These are phyloP conservation scores for Chrysoporthe deuterocubensis DNA, from an alignment of 2,329 filamentous ascomycete species.

Conservation along the genomic window DNA sequence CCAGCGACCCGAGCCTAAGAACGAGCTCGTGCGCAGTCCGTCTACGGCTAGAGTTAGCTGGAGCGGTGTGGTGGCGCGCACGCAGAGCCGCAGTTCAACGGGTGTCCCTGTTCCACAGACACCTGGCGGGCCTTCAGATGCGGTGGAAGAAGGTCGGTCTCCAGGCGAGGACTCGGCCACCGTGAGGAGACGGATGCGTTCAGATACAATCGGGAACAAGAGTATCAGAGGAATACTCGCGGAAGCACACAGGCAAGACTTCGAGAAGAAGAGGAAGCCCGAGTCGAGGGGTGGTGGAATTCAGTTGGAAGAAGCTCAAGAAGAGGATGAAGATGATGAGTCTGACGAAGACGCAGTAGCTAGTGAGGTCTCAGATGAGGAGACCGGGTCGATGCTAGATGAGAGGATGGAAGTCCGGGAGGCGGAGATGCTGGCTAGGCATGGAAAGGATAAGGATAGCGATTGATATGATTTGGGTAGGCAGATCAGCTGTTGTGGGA, in stretches of 20 bases:
- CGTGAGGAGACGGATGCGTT: constrained; percentile 38
- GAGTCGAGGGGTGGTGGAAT: constrained; percentile 12
- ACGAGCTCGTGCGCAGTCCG: constrained; percentile 27
- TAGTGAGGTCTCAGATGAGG: constrained; percentile 43
- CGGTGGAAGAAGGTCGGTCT: constrained; percentile 28
- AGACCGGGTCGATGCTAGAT: constrained; percentile 34
- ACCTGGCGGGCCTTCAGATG: constrained; percentile 16
- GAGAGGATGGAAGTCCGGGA: constrained; percentile 38
- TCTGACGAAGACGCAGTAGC: constrained; percentile 30
- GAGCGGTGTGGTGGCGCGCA: constrained; percentile 19
- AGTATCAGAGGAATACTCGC: constrained; percentile 70
- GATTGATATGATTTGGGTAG: neutral
- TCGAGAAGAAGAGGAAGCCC: constrained; percentile 72
- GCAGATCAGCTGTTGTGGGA: neutral
- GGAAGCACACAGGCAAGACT: constrained; percentile 87
- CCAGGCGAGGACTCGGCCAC: constrained; percentile 23
- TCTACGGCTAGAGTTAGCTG: constrained; percentile 17
- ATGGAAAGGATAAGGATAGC: constrained; percentile 19
- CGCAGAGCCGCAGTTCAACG: constrained; percentile 30
- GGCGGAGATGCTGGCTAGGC: constrained; percentile 32
- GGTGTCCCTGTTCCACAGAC: constrained; percentile 32
- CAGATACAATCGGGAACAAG: constrained; percentile 40
- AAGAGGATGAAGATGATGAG: constrained; percentile 34
- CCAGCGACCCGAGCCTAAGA: neutral
- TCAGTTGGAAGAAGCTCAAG: constrained; percentile 31